A percentile compares a stretch with the other conserved stretches of the same genome.
phyloP scores from a whole-genome alignment of 805 yeast species.

The Candida cerambycidarum region DNA sequence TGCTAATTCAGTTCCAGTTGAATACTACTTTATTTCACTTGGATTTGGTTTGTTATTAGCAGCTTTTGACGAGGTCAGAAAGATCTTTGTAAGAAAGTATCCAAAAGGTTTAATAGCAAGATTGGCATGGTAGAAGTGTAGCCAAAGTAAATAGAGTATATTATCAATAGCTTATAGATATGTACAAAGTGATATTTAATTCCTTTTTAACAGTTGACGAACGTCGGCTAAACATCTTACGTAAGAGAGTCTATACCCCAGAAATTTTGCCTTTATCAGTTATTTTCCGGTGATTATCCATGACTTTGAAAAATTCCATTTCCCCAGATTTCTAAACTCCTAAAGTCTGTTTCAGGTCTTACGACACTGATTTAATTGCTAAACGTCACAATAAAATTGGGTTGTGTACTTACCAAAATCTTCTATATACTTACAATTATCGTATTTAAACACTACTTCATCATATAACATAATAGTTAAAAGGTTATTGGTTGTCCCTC shows the following conservation, averaged over 20 bases:
- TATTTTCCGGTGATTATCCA: conserved; percentile 4
- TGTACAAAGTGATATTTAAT: too few species aligned
- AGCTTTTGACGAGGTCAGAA: conserved; percentile 44
- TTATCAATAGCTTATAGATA: too few species aligned
- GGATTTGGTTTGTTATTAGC: conserved; percentile 45
- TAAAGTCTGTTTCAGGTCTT: background rate
- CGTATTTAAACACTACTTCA: too few species aligned
- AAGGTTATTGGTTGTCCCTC: too few species aligned
- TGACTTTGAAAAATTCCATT: background rate
- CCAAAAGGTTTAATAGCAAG: conserved; percentile 40
- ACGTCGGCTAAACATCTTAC: too few species aligned
- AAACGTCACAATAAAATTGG: too few species aligned
- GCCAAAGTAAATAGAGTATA: too few species aligned
- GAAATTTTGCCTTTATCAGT: background rate
- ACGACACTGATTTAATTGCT: background rate
- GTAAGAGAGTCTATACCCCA: background rate
- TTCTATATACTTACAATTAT: too few species aligned
- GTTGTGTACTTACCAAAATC: too few species aligned
- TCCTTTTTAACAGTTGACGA: too few species aligned
- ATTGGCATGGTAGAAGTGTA: conserved; percentile 38
- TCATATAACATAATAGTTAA: too few species aligned
- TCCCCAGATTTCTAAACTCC: conserved; percentile 8
- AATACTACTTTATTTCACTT: conserved; percentile 45
- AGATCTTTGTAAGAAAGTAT: conserved; percentile 31
- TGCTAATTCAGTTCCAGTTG: conserved; percentile 42